Evolutionary conservation across 2,329 filamentous ascomycete genomes (phyloP).

Genomic region (Fusarium sp.): DNA sequence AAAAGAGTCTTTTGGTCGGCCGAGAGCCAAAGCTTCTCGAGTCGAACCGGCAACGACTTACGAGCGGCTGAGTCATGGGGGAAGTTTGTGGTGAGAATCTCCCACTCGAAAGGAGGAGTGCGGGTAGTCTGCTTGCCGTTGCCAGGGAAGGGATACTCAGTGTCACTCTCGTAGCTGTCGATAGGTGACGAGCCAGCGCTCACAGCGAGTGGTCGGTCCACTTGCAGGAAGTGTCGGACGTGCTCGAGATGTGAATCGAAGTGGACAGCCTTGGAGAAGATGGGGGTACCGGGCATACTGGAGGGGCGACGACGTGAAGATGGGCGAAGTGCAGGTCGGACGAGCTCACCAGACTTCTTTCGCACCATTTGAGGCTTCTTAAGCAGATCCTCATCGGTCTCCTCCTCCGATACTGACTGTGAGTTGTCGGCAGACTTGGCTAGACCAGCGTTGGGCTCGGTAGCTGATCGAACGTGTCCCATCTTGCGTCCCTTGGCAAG

Average conservation of each 20-base stretch:
- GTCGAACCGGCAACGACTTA: constrained; percentile 74
- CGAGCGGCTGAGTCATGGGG: constrained; percentile 68
- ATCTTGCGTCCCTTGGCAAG: constrained; percentile 57
- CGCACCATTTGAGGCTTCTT: constrained; percentile 91
- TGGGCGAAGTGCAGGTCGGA: constrained; percentile 88
- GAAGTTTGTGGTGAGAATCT: constrained; percentile 87
- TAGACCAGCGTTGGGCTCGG: constrained; percentile 64
- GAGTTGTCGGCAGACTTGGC: constrained; percentile 63
- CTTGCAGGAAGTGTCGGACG: constrained; percentile 93
- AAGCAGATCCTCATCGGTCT: constrained; percentile 68
- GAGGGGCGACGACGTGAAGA: constrained; percentile 85
- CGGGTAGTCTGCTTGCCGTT: constrained; percentile 57
- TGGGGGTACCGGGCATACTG: constrained; percentile 97
- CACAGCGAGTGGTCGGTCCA: constrained; percentile 94
- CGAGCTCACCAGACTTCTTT: constrained; percentile 98
- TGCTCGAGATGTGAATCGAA: constrained; percentile 98
- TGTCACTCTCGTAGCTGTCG: constrained; percentile 87
- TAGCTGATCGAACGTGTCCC: constrained; percentile 66
- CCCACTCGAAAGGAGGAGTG: constrained; percentile 79
- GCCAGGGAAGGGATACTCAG: constrained; percentile 85
- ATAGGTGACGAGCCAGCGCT: constrained; percentile 93
- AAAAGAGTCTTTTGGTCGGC: constrained; percentile 87
- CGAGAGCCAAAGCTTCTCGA: constrained; percentile 90
- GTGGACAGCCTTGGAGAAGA: constrained; percentile 96
- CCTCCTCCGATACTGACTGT: constrained; percentile 69